A percentile compares a stretch with the other conserved stretches of the same genome.
These are phyloP conservation scores for Sherardia arvensis DNA, from an alignment of 257 asterid genomes.

Conservation along the genomic window DNA sequence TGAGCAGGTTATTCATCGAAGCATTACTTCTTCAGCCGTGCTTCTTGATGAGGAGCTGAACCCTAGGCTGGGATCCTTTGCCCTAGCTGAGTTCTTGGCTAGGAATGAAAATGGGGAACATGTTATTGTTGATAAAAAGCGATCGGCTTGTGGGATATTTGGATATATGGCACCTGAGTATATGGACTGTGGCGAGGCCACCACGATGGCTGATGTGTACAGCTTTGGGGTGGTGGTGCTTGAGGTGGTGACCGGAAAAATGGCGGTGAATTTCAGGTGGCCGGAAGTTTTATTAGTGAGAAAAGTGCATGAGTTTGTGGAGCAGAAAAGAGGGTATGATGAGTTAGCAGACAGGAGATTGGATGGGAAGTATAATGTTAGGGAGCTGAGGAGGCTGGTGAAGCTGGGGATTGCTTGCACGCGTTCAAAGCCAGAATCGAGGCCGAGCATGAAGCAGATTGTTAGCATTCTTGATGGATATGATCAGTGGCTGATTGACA, in stretches of 20 bases:
- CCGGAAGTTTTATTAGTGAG: slow-evolving; percentile 51
- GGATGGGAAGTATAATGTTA: slow-evolving; percentile 43
- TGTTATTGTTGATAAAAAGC: slow-evolving; percentile 41
- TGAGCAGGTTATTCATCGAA: slow-evolving; percentile 87
- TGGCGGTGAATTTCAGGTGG: slow-evolving; percentile 70
- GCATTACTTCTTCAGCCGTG: slow-evolving; percentile 80
- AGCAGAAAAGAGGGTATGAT: slow-evolving; percentile 29
- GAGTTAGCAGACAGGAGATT: slow-evolving; percentile 64
- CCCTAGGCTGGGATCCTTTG: slow-evolving; percentile 84
- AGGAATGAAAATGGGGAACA: slow-evolving; percentile 68
- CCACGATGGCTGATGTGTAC: slow-evolving; percentile 78
- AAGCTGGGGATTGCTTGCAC: slow-evolving; percentile 75
- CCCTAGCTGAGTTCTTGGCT: slow-evolving; percentile 77
- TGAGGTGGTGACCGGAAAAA: slow-evolving; percentile 66
- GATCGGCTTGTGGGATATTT: slow-evolving; percentile 65
- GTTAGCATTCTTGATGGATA: slow-evolving; percentile 73
- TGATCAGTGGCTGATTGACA: slow-evolving; percentile 53
- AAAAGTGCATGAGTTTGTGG: slow-evolving; percentile 44
- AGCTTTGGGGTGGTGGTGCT: slow-evolving; percentile 86
- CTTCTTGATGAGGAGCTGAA: slow-evolving; percentile 62
- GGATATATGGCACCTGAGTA: slow-evolving; percentile 89
- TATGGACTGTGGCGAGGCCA: slow-evolving; percentile 65
- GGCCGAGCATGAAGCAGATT: slow-evolving; percentile 85
- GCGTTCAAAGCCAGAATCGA: slow-evolving; percentile 41
- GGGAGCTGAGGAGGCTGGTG: slow-evolving; percentile 60